phyloP scores from a whole-genome alignment of 148 eudicot genomes.

The Salicornia ramosissima region DNA sequence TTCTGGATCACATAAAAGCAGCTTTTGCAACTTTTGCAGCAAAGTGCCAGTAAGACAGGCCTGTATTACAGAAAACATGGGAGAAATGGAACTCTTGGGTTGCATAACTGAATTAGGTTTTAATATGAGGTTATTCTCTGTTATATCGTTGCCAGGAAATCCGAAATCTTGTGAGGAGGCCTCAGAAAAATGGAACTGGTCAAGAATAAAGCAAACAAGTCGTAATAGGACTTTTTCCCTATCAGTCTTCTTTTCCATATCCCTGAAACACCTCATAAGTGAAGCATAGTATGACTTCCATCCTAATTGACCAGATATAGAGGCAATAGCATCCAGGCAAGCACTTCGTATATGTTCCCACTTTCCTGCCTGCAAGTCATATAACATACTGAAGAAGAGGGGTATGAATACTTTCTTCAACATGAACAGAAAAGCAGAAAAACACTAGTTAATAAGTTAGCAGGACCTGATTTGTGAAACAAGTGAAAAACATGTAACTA shows the following conservation, averaged over 20 bases:
- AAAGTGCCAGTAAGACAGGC: constrained; percentile 43
- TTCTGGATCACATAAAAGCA: constrained; percentile 65
- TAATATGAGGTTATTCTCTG: constrained; percentile 15
- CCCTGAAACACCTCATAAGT: constrained; percentile 64
- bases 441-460: constrained; percentile 11
- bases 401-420: constrained; percentile 71
- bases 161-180: constrained; percentile 22
- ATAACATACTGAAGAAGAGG: constrained; percentile 67
- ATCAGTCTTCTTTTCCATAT: constrained; percentile 56
- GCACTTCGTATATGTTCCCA: constrained; percentile 70
- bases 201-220: constrained; percentile 63
- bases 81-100: constrained; percentile 20
- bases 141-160: constrained; percentile 16
- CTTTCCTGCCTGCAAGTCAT: constrained; percentile 55
- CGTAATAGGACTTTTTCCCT: constrained; percentile 67
- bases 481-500: constrained; percentile 8
- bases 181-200: constrained; percentile 62
- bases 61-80: constrained; percentile 42
- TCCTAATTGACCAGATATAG: constrained; percentile 64
- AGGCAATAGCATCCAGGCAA: constrained; percentile 71
- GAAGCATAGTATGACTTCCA: constrained; percentile 71
- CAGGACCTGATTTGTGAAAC: neutral
- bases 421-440: constrained; percentile 40
- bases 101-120: constrained; percentile 4
- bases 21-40: constrained; percentile 72